phyloP scores from a whole-genome alignment of 148 eudicot species.

The Cornus florida region DNA sequence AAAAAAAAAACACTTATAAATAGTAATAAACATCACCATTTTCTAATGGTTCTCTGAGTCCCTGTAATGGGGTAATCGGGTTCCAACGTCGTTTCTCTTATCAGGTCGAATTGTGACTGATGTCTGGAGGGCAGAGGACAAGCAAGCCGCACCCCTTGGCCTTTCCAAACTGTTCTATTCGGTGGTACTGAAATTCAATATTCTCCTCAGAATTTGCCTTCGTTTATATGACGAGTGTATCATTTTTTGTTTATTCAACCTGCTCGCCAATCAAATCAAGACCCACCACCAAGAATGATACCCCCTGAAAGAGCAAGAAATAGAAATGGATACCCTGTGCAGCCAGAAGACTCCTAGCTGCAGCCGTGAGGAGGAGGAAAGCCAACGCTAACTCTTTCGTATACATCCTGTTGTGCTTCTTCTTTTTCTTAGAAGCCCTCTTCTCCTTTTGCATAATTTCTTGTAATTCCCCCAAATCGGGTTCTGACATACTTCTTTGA shows the following conservation, averaged over 20 bases:
- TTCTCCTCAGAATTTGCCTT: slow-evolving; percentile 6
- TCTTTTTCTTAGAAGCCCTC: slow-evolving; percentile 23
- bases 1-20: background rate
- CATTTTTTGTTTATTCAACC: slow-evolving; percentile 22
- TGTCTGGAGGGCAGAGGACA: slow-evolving; percentile 12
- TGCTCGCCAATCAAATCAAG: slow-evolving; percentile 34
- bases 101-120: background rate
- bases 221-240: background rate
- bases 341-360: slow-evolving; percentile 25
- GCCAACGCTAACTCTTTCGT: slow-evolving; percentile 28
- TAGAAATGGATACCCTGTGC: slow-evolving; percentile 36
- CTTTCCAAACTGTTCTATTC: slow-evolving; percentile 4
- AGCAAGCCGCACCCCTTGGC: slow-evolving; percentile 14
- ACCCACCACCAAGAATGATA: slow-evolving; percentile 30
- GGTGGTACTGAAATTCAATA: background rate
- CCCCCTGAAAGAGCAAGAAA: slow-evolving; percentile 30
- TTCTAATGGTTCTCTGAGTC: slow-evolving; percentile 2
- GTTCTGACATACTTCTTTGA: slow-evolving; percentile 16
- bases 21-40: slow-evolving; percentile 16
- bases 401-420: slow-evolving; percentile 30
- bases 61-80: background rate
- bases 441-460: slow-evolving; percentile 6
- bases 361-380: slow-evolving; percentile 26
- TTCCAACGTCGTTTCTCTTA: background rate
- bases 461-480: slow-evolving; percentile 7